Conservation (phyloP, 169 alveolate genomes). For the Plasmodium berghei region DNA sequence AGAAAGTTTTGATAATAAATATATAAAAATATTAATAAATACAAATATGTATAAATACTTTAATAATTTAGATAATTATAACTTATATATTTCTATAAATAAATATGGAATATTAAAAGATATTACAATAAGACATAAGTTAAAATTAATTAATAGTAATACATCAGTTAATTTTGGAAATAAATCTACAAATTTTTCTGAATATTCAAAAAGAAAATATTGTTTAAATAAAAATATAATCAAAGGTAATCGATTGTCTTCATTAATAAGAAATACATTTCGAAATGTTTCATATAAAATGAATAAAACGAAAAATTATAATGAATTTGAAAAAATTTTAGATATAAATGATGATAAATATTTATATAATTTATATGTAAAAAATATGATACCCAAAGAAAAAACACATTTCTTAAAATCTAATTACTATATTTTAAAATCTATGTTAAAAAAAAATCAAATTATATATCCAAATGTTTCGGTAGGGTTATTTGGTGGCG, state of each 20-base stretch:
- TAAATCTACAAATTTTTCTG: conserved; percentile 8
- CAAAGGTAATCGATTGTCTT: conserved; percentile 18
- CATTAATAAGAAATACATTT: conserved; percentile 17
- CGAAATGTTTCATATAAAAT: conserved; percentile 6
- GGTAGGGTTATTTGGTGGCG: conserved; percentile 67
- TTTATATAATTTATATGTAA: conserved; percentile 32
- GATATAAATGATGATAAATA: conserved; percentile 64
- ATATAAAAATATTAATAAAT: conserved; percentile 50
- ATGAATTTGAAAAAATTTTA: conserved; percentile 34
- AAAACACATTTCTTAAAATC: conserved; percentile 48
- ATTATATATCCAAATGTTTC: conserved; percentile 55
- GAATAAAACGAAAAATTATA: conserved; percentile 19
- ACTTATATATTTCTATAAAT: conserved; percentile 38
- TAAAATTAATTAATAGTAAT: conserved; percentile 16
- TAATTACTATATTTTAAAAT: conserved; percentile 36
- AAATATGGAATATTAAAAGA: conserved; percentile 28
- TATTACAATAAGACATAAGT: conserved; percentile 43
- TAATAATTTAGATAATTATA: conserved; percentile 41
- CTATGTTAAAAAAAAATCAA: conserved; percentile 62
- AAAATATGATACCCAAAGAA: conserved; percentile 68
- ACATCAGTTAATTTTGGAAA: neutral
- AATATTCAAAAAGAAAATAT: too few relatives aligned
- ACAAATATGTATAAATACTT: conserved; percentile 43
- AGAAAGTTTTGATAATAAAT: conserved; percentile 17
- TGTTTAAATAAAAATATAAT: neutral